These are phyloP conservation scores for Penicillium psychrosexuale DNA, from an alignment of 2,329 filamentous ascomycete genomes.

Conservation along the genomic window DNA sequence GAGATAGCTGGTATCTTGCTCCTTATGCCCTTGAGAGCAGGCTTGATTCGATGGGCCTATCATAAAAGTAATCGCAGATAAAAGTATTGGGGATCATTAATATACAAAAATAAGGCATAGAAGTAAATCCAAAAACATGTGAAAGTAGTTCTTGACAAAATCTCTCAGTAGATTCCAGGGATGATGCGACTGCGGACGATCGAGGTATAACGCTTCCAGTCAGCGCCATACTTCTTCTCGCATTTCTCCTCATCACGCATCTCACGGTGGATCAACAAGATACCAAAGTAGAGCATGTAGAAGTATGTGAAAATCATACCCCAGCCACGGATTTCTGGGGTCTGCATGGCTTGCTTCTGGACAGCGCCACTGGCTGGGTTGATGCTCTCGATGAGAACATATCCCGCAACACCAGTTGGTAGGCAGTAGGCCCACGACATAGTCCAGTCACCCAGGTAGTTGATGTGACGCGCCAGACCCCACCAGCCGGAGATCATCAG, in stretches of 20 bases:
- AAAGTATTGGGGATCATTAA: neutral
- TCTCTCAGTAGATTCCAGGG: slow-evolving; percentile 71
- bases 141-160: neutral
- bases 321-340: slow-evolving; percentile 72
- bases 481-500: slow-evolving; percentile 88
- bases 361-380: slow-evolving; percentile 57
- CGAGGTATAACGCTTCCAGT: slow-evolving; percentile 87
- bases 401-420: slow-evolving; percentile 81
- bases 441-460: slow-evolving; percentile 93
- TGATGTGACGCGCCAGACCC: slow-evolving; percentile 88
- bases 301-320: slow-evolving; percentile 91
- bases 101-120: neutral
- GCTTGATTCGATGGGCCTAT: neutral
- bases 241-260: slow-evolving; percentile 89
- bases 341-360: slow-evolving; percentile 68
- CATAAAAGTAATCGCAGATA: neutral
- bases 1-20: too few relatives aligned
- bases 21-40: too few relatives aligned
- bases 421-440: slow-evolving; percentile 89
- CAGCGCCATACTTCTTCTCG: slow-evolving; percentile 81
- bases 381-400: slow-evolving; percentile 59
- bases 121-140: neutral
- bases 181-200: slow-evolving; percentile 78
- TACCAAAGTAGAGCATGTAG: slow-evolving; percentile 86
- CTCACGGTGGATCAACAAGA: slow-evolving; percentile 82